Percentiles rank a stretch among this genome's conserved stretches.
phyloP scores from a whole-genome alignment of 2,329 filamentous ascomycete species.

The Epichloe uncinata region DNA sequence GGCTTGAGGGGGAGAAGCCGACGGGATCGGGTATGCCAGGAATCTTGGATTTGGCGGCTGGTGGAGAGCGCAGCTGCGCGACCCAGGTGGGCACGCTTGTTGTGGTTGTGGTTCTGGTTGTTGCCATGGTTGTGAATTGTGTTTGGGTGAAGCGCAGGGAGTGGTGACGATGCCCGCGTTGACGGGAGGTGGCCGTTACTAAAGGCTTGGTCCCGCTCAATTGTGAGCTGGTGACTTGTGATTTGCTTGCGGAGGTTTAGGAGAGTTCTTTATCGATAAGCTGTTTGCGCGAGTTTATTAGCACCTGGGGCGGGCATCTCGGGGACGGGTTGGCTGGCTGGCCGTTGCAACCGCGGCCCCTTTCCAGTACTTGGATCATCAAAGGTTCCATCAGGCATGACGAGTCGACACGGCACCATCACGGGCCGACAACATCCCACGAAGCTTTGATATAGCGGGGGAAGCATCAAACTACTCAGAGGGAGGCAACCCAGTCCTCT shows the following conservation, averaged over 20 bases:
- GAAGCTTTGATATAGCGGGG: background rate
- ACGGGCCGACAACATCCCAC: background rate
- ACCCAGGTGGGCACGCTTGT: constrained; percentile 61
- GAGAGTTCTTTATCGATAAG: constrained; percentile 4
- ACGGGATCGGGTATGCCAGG: constrained; percentile 68
- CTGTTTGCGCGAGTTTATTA: background rate
- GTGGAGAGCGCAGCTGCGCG: constrained; percentile 59
- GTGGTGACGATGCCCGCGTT: background rate
- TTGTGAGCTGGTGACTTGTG: background rate
- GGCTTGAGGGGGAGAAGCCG: constrained; percentile 56
- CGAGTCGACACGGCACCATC: background rate
- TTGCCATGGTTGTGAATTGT: constrained; percentile 11
- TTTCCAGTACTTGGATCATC: background rate
- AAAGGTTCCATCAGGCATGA: background rate
- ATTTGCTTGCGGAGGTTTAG: background rate
- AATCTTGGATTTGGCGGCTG: constrained; percentile 51
- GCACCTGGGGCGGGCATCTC: background rate
- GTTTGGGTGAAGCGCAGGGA: background rate
- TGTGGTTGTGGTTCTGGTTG: constrained; percentile 21
- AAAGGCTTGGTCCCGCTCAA: background rate
- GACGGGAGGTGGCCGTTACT: background rate
- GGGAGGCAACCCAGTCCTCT: no score
- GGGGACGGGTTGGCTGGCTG: background rate
- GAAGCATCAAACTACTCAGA: no score
- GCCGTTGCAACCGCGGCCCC: constrained; percentile 1